Percentiles rank a stretch among this genome's conserved stretches.
Conservation (phyloP, 2,329 filamentous ascomycete species). For the Mycosphaerella arachidis region DNA sequence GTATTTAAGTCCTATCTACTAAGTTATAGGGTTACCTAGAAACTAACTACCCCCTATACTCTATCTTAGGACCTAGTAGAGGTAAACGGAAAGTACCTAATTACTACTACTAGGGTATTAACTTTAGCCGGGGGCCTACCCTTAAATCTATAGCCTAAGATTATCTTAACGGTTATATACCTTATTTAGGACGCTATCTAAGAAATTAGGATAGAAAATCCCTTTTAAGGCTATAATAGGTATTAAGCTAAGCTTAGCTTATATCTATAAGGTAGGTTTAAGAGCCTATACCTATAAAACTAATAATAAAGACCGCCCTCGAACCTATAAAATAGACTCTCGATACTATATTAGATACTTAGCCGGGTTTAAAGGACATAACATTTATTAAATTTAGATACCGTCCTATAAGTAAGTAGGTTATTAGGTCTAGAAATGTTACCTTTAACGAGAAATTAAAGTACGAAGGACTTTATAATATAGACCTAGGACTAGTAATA, state of each 20-base stretch:
- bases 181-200: background rate
- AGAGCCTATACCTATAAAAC: background rate
- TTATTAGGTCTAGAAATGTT: too few relatives aligned
- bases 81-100: background rate
- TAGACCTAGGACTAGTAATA: too few relatives aligned
- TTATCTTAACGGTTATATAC: background rate
- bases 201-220: background rate
- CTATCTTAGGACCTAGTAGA: background rate
- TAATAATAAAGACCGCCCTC: background rate
- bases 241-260: background rate
- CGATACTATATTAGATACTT: background rate
- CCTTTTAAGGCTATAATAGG: background rate
- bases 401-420: too few relatives aligned
- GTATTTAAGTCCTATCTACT: background rate
- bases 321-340: background rate
- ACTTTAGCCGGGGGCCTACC: background rate
- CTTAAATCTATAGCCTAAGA: background rate
- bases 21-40: background rate
- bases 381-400: too few relatives aligned
- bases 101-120: background rate
- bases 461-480: too few relatives aligned
- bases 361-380: background rate
- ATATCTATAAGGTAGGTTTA: background rate
- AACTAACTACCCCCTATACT: background rate
- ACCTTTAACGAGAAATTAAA: too few relatives aligned